These are phyloP conservation scores for Neopestalotiopsis rosae DNA, from an alignment of 2,329 filamentous ascomycete species.

Conservation along the genomic window DNA sequence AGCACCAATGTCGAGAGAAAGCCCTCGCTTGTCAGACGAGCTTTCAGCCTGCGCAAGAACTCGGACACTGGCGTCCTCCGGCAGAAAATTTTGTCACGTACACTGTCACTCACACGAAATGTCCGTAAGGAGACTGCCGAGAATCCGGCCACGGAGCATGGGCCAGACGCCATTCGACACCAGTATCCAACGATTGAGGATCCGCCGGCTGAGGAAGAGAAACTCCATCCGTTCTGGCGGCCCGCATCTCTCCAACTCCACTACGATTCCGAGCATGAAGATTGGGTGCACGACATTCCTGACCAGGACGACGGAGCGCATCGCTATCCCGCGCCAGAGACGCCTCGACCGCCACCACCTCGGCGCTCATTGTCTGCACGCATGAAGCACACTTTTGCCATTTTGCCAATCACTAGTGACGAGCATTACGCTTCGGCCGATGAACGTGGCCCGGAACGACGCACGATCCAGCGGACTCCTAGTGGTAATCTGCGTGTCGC, in stretches of 20 bases:
- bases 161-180: constrained; percentile 33
- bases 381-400: constrained; percentile 65
- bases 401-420: constrained; percentile 56
- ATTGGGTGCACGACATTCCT: constrained; percentile 34
- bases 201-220: constrained; percentile 55
- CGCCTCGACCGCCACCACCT: constrained; percentile 44
- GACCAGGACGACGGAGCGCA: constrained; percentile 44
- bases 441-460: constrained; percentile 51
- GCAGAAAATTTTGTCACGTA: constrained; percentile 52
- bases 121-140: constrained; percentile 37
- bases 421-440: constrained; percentile 40
- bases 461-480: constrained; percentile 62
- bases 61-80: constrained; percentile 50
- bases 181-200: constrained; percentile 50
- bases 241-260: constrained; percentile 52
- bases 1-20: constrained; percentile 44
- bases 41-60: constrained; percentile 55
- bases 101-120: constrained; percentile 58
- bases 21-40: constrained; percentile 59
- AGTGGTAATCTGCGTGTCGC: constrained; percentile 67
- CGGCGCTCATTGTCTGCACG: constrained; percentile 57
- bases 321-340: constrained; percentile 54
- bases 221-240: constrained; percentile 66
- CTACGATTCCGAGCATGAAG: constrained; percentile 32
- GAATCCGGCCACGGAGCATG: constrained; percentile 30